Conservation (phyloP, 2,329 filamentous ascomycete genomes). For the Talaromyces sp. region DNA sequence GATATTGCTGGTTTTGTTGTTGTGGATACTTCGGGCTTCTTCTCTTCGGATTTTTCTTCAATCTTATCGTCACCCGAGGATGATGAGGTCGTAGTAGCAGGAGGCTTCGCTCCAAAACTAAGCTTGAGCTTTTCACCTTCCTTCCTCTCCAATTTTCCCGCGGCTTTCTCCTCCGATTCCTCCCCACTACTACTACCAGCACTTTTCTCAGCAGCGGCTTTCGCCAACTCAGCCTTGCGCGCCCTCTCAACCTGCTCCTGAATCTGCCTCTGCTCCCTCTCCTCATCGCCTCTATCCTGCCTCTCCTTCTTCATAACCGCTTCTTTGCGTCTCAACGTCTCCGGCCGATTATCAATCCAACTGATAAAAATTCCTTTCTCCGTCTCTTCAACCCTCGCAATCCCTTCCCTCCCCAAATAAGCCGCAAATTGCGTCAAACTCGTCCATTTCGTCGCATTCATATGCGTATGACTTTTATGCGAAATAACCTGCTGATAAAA, state of each 20-base stretch:
- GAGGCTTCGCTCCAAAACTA: conserved; percentile 50
- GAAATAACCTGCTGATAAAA: conserved; percentile 95
- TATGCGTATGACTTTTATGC: conserved; percentile 76
- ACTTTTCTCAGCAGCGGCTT: conserved; percentile 2
- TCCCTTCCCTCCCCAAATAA: conserved; percentile 74
- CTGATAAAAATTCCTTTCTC: conserved; percentile 76
- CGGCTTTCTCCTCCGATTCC: conserved; percentile 39
- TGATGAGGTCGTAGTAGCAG: conserved; percentile 20
- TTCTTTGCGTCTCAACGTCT: conserved; percentile 73
- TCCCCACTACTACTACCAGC: conserved; percentile 48
- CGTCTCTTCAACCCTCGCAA: conserved; percentile 85
- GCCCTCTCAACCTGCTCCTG: conserved; percentile 78
- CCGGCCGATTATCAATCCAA: conserved; percentile 89
- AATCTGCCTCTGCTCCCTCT: conserved; percentile 77
- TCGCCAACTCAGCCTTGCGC: conserved; percentile 47
- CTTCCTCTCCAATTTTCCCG: conserved; percentile 45
- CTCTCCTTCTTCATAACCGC: conserved; percentile 77
- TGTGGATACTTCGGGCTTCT: background rate
- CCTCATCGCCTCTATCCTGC: conserved; percentile 85
- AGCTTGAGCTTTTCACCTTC: conserved; percentile 74
- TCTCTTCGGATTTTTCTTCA: background rate
- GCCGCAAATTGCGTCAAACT: conserved; percentile 88
- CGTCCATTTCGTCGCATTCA: conserved; percentile 89
- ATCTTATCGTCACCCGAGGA: background rate
- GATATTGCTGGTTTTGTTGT: conserved; percentile 2